Base-by-base conservation (phyloP, 1,139 yeast species). In the Diutina sp. region DNA sequence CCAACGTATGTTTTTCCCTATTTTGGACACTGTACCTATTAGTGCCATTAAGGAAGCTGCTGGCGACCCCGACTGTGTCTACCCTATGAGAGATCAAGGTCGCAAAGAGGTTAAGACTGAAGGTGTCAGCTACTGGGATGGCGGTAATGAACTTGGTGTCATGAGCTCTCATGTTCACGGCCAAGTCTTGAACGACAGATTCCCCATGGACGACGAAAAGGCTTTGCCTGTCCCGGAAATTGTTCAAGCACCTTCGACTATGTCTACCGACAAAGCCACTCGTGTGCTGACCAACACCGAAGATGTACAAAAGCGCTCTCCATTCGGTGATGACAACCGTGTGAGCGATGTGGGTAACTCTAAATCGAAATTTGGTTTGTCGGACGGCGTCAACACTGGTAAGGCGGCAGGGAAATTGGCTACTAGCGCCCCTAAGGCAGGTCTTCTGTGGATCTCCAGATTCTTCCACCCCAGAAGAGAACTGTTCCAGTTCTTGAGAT, bases 21-120 rank as follows among this genome's bases (percentile, higher is more conserved):
- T 85, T 58, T 72, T 83, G 63, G 89, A 81, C 63, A 74, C 78
- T 47, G 89, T 87, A 56, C 93, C 97, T 60, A 78, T 95, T 56
- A 82, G 89, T 57, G 90, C 89, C 4, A 76, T 87, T 60, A 74
- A 75, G 60, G 77, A 78, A 62, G 82, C 85, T 48, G 74, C 82
- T 60, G 86, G 85, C 59, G 83, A 78, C 59, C 56, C 67, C 1
- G 67, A 74, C n/a, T 71, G 69, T 64, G 78, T 68, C 56, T 76
- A 77, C 63, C 84, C 90, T 62, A 69, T 68, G 67, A 69, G 74
- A 50, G 93, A 87, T 65, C 85, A 83, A 66, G 93, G 93, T 55
- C 66, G 63, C 60, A 71, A 74, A 58, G 90, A 86, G 67, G 75
- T 83, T 55, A 73, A 74, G 61, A 65, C 69, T 41, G 81, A 80